These are phyloP conservation scores for Mycena rebaudengoi DNA, from an alignment of 768 basidiomycete species.

Conservation along the genomic window DNA sequence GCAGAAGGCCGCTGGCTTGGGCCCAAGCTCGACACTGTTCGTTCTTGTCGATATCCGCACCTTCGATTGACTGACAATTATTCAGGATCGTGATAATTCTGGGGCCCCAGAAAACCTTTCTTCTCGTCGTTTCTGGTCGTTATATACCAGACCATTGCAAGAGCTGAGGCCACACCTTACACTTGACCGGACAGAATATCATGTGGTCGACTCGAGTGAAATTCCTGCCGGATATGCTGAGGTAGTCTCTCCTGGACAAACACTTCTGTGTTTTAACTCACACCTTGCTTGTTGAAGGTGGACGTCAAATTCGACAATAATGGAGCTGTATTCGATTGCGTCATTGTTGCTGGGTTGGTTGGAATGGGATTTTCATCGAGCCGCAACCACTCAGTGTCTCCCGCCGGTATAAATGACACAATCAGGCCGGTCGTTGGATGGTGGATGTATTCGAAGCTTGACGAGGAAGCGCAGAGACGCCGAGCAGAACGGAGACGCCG, in stretches of 20 bases:
- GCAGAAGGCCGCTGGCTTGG: neutral
- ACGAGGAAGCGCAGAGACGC: too few species aligned
- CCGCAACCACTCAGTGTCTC: neutral
- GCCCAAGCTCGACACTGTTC: neutral
- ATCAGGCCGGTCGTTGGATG: neutral
- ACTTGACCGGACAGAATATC: neutral
- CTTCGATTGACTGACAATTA: neutral
- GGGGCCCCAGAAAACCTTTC: neutral
- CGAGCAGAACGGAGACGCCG: too few species aligned
- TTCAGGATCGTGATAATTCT: neutral
- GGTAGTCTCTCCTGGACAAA: too few species aligned
- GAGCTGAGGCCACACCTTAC: neutral
- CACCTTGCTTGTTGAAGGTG: too few species aligned
- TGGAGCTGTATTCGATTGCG: neutral
- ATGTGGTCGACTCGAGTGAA: neutral
- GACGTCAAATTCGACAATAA: neutral
- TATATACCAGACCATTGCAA: neutral
- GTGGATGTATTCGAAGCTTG: conserved; percentile 2
- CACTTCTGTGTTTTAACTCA: too few species aligned
- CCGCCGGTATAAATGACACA: neutral
- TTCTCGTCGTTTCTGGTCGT: neutral
- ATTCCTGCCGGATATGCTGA: conserved; percentile 1
- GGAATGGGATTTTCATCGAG: conserved; percentile 14
- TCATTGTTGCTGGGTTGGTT: conserved; percentile 1
- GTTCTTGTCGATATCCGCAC: neutral